These are phyloP conservation scores for Phytophthora cactorum DNA, from an alignment of 352 stramenopile genomes.

Conservation along the genomic window DNA sequence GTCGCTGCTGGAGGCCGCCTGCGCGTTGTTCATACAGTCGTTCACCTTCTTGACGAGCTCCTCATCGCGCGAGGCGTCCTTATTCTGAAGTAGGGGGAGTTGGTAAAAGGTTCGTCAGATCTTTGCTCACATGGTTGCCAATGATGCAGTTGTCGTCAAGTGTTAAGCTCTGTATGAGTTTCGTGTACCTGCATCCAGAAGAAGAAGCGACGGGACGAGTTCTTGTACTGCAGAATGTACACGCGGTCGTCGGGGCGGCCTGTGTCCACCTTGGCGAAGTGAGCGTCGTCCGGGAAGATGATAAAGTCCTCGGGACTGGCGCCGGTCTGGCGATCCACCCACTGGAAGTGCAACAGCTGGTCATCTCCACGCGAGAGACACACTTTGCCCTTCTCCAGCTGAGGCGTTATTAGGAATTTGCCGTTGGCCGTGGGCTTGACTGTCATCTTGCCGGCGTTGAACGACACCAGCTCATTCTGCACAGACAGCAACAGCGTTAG, in stretches of 20 bases:
- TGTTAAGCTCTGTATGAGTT: background rate
- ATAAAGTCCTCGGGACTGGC: slow-evolving; percentile 91
- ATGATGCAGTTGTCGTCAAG: background rate
- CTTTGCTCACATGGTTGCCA: background rate
- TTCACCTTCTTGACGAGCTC: slow-evolving; percentile 90
- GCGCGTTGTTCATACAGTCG: slow-evolving; percentile 89
- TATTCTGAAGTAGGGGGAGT: slow-evolving; percentile 57
- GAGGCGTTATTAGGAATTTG: slow-evolving; percentile 90
- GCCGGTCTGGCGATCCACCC: slow-evolving; percentile 90
- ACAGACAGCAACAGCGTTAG: slow-evolving; percentile 2
- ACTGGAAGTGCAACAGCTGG: slow-evolving; percentile 93
- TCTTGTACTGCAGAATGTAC: slow-evolving; percentile 94
- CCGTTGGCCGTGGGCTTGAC: slow-evolving; percentile 71
- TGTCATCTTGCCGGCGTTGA: slow-evolving; percentile 93
- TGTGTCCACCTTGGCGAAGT: slow-evolving; percentile 90
- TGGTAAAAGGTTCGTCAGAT: background rate
- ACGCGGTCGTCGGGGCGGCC: slow-evolving; percentile 87
- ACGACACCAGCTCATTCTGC: slow-evolving; percentile 88
- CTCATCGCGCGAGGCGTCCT: slow-evolving; percentile 87
- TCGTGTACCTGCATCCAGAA: slow-evolving; percentile 93
- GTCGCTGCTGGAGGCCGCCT: slow-evolving; percentile 45
- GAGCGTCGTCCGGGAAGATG: slow-evolving; percentile 91
- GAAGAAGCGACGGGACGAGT: slow-evolving; percentile 92
- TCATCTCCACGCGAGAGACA: slow-evolving; percentile 88
- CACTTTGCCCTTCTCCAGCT: slow-evolving; percentile 92